Base-by-base conservation (phyloP, 2,329 filamentous ascomycete species). In the Teratosphaeriaceae sp. region DNA sequence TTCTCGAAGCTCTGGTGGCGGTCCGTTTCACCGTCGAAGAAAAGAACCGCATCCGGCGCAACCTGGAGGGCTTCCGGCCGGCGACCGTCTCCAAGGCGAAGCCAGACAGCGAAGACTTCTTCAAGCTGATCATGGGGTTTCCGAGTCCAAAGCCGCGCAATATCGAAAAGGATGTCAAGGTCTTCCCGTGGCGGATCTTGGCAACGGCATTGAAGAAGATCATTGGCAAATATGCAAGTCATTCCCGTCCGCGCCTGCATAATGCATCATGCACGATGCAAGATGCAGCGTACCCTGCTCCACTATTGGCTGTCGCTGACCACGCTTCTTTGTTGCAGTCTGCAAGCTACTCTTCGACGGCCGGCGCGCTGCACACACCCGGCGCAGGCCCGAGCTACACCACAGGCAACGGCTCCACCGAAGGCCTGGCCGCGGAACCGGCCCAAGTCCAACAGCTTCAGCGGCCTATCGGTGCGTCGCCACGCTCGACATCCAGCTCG, bases 161-260 rank as follows among this genome's bases (percentile, higher is more conserved):
- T 61, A 98, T 98, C 52, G 92, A 97, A 71, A 98, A 98, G 70
- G 90, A 97, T 59, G 89, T 98, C 61, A 98, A 98, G 69, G 92
- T 97, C 11, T 98, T 97, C 60, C 84, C 88, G 3, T 98, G 92
- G 92, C 92, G 88, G 65, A 87, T 92, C 47, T 74, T 98, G 34
- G 78, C 79, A 38, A 78, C 81, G 47, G 90, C 92, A 0, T 75
- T 98, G 52, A 94, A 94, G 76, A 98, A 98, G 73, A 97, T 98
- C 59, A 94, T 98, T 62, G 83, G 87, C 58, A 98, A 98, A 84
- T 98, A 97, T 66, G 79, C 80, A 69, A 68, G 79, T 76, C 50
- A 50, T 49, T 46, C 47, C 44, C 39, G 46, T 11, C 31, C 15
- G 31, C 31, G 31, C 27, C 5, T 34, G 33, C 44, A 43, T 42